These are phyloP conservation scores for Fraxinus excelsior DNA, from an alignment of 257 asterid genomes.

Conservation along the genomic window DNA sequence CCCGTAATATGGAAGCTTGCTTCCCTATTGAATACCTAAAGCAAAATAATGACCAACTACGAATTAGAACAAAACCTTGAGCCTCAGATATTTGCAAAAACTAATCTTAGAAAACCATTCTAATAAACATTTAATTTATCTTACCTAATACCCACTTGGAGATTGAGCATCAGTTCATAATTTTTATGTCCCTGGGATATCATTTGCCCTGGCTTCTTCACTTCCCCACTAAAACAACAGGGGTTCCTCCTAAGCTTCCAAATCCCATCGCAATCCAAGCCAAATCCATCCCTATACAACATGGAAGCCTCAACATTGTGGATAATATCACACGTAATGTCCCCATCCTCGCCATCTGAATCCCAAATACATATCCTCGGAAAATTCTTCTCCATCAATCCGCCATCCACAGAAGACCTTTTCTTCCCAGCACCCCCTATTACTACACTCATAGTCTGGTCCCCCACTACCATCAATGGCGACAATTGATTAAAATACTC, in stretches of 20 bases:
- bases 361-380: constrained; percentile 65
- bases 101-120: not conserved
- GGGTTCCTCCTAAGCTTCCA: constrained; percentile 52
- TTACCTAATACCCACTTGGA: constrained; percentile 63
- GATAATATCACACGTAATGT: constrained; percentile 55
- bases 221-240: constrained; percentile 46
- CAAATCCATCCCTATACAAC: constrained; percentile 45
- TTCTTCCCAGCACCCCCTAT: constrained; percentile 45
- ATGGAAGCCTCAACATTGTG: constrained; percentile 52
- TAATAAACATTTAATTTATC: constrained; percentile 1
- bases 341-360: constrained; percentile 60
- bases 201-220: constrained; percentile 55
- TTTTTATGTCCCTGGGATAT: constrained; percentile 63
- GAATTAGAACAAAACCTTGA: not conserved
- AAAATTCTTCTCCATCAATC: constrained; percentile 35
- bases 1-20: constrained; percentile 44
- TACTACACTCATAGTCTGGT: constrained; percentile 28
- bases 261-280: constrained; percentile 39
- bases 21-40: constrained; percentile 63
- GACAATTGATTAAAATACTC: constrained; percentile 21
- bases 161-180: constrained; percentile 67
- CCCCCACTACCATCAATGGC: constrained; percentile 50
- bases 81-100: not conserved
- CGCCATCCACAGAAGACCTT: constrained; percentile 44
- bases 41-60: constrained; percentile 12